phyloP scores from a whole-genome alignment of 2,329 filamentous ascomycete species.

The Neopestalotiopsis sp. region DNA sequence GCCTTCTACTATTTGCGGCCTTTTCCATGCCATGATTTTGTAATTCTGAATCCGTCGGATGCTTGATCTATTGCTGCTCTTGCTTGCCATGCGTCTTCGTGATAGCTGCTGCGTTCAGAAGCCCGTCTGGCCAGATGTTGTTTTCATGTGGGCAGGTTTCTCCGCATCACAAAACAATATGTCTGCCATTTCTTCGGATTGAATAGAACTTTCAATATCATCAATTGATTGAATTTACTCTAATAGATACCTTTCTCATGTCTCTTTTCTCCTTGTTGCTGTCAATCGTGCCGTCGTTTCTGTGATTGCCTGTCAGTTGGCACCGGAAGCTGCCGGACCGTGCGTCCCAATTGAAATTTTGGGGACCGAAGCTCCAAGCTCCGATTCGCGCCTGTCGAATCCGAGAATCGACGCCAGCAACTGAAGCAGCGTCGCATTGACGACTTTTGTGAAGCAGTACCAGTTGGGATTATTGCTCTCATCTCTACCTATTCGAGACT shows the following conservation, averaged over 20 bases:
- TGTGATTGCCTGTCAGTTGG: background rate
- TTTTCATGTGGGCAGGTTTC: too few relatives aligned
- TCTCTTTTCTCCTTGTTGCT: background rate
- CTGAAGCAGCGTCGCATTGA: background rate
- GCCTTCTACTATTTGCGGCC: too few relatives aligned
- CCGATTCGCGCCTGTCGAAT: background rate
- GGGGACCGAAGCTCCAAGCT: slow-evolving; percentile 13
- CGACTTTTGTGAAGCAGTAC: background rate
- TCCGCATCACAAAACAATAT: too few relatives aligned
- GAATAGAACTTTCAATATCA: too few relatives aligned
- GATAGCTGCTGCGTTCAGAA: too few relatives aligned
- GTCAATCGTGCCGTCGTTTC: background rate
- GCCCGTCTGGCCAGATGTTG: too few relatives aligned
- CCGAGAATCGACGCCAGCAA: slow-evolving; percentile 6
- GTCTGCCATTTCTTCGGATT: too few relatives aligned
- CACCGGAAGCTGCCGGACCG: background rate
- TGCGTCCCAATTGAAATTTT: background rate
- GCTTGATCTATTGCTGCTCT: too few relatives aligned
- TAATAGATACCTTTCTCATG: background rate
- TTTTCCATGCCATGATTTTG: too few relatives aligned
- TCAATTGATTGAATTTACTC: too few relatives aligned
- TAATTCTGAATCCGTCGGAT: too few relatives aligned
- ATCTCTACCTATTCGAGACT: background rate
- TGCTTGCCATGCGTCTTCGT: too few relatives aligned
- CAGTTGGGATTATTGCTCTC: background rate